A percentile compares a stretch with the other conserved stretches of the same genome.
Evolutionary conservation across 2,329 filamentous ascomycete species (phyloP).

Genomic region (Beauveria sp.): DNA sequence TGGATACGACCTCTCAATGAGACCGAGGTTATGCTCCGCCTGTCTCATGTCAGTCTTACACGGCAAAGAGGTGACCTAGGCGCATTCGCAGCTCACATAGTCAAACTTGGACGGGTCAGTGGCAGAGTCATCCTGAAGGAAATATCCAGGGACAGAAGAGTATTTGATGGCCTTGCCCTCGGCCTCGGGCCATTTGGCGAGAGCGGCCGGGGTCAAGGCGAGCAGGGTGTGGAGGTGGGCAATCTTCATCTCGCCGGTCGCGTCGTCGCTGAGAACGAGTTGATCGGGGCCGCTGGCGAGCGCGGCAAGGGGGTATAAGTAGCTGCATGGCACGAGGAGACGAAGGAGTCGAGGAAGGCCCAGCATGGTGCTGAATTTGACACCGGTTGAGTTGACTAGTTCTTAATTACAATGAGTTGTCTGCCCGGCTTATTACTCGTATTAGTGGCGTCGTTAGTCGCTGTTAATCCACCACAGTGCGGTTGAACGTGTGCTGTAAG

Average conservation of each 20-base stretch:
- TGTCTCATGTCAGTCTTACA: slow-evolving; percentile 20
- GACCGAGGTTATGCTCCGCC: slow-evolving; percentile 56
- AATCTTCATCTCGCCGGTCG: slow-evolving; percentile 23
- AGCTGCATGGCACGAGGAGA: background rate
- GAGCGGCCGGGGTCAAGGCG: slow-evolving; percentile 20
- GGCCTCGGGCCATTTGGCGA: slow-evolving; percentile 25
- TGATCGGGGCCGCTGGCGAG: background rate
- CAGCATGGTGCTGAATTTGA: background rate
- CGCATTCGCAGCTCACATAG: slow-evolving; percentile 42
- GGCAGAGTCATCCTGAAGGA: slow-evolving; percentile 52
- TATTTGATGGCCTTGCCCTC: slow-evolving; percentile 45
- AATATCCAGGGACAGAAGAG: slow-evolving; percentile 53
- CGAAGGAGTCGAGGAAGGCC: background rate
- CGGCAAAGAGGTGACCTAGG: background rate
- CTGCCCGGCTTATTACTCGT: background rate
- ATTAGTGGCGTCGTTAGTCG: slow-evolving; percentile 1
- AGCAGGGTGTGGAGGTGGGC: slow-evolving; percentile 22
- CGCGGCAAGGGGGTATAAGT: background rate
- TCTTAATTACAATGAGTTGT: background rate
- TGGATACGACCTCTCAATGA: slow-evolving; percentile 55
- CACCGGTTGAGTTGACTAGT: background rate
- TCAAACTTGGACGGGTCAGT: slow-evolving; percentile 53
- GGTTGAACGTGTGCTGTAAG: background rate
- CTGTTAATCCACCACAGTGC: background rate
- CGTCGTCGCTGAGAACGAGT: background rate